Percentiles rank a stretch among this genome's conserved stretches.
Evolutionary conservation across 1,139 yeast genomes (phyloP).

Genomic region (Geotrichum phurueaensis): DNA sequence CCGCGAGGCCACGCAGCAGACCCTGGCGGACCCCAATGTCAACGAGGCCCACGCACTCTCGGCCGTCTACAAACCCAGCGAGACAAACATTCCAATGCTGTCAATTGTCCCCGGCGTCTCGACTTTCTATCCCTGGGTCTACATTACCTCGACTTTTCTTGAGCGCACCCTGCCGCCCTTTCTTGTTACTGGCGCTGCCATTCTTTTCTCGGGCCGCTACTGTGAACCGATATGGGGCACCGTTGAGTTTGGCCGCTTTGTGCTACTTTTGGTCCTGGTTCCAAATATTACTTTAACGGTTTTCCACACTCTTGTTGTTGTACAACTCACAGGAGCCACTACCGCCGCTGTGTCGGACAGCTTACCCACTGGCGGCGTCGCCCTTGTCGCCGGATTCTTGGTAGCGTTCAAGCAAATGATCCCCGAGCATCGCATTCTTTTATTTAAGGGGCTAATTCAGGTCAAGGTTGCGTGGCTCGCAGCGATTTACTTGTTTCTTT

Average conservation of each 20-base stretch:
- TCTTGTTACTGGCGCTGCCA: constrained; percentile 44
- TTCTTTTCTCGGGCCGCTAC: constrained; percentile 50
- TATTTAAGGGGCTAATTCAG: constrained; percentile 58
- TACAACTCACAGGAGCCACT: constrained; percentile 24
- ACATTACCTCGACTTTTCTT: constrained; percentile 63
- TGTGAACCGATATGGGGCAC: constrained; percentile 54
- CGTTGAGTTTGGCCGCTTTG: constrained; percentile 54
- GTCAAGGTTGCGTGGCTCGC: constrained; percentile 68
- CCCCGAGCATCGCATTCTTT: constrained; percentile 76
- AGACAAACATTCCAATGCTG: constrained; percentile 52
- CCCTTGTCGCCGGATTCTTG: constrained; percentile 65
- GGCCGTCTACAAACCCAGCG: constrained; percentile 19
- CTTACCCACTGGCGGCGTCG: constrained; percentile 51
- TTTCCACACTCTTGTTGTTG: constrained; percentile 21
- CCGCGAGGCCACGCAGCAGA: not conserved
- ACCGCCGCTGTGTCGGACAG: not conserved
- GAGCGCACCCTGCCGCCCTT: constrained; percentile 55
- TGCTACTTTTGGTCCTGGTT: constrained; percentile 50
- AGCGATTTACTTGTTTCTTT: constrained; percentile 47
- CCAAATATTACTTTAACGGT: constrained; percentile 44
- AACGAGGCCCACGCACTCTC: not conserved
- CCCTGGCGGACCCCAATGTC: not conserved
- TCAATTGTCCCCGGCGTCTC: constrained; percentile 67
- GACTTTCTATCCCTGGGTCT: constrained; percentile 66
- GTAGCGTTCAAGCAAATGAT: constrained; percentile 84